Evolutionary conservation across 2,329 filamentous ascomycete genomes (phyloP), one percentile per base, ranked within the genome.

Genomic region (Paracoccidioides brasiliensis): DNA sequence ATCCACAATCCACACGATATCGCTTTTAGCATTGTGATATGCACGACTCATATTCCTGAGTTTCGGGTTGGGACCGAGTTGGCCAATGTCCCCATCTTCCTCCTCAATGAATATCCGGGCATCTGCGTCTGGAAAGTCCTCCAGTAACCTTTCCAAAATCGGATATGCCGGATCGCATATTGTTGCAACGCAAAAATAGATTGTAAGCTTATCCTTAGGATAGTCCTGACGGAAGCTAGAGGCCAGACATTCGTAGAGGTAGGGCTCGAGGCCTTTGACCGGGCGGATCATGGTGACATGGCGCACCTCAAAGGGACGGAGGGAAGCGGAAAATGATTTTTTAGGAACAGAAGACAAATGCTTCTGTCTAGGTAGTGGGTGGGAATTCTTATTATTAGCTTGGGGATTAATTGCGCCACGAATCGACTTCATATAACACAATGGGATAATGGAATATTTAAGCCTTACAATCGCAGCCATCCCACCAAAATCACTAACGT

Each of bases 51-150:
- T 88, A 69, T 98, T 98, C 52, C 93, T 80, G 63, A 98, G 94
- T 75, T 98, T 98, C n/a, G 93, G 93, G 66, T 98, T 98, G 1
- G 93, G 93, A 0, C 94, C 94, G 56, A 97, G 78, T 56, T 81
- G 78, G 59, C 78, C 71, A 52, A 72, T 64, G 49, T 77, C 71
- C 54, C 77, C 78, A 9, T 72, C 90, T 57, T 95, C 86, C 52
- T 86, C 81, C 72, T 96, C 91, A 50, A 96, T 77, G 9, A 90
- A 78, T 3, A 97, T 76, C 53, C 78, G 79, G 1, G 82, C 84
- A 70, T 95, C 84, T 62, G 82, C 79, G 10, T 74, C 70, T 0
- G 87, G 82, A 62, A 90, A 91, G 66, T 95, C 86, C 46, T 75
- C 69, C 46, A 95, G 70, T 7, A 97, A 73, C 53, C 80, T 80